Percentiles rank a stretch among this genome's conserved stretches.
Conservation (phyloP, 352 stramenopile genomes). For the Saprolegnia diclina region DNA sequence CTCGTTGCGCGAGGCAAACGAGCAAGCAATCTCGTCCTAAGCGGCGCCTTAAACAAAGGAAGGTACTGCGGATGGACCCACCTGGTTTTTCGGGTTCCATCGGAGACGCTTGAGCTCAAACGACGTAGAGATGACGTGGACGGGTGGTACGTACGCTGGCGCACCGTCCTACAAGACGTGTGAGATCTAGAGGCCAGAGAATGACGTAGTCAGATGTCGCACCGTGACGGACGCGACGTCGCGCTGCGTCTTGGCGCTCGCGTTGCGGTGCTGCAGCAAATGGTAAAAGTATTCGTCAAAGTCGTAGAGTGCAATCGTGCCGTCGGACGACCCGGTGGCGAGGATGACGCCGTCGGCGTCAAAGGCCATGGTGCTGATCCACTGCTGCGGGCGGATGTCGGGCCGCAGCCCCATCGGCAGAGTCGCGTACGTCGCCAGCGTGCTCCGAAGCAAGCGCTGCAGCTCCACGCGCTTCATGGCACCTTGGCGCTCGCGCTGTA, state of each 20-base stretch:
- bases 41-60: background rate
- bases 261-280: conserved; percentile 3
- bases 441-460: background rate
- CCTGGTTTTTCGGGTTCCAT: conserved; percentile 70
- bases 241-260: background rate
- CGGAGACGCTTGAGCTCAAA: conserved; percentile 66
- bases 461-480: background rate
- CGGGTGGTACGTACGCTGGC: background rate
- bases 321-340: conserved; percentile 53
- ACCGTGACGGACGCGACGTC: background rate
- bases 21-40: conserved; percentile 70
- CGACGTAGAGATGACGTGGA: conserved; percentile 60
- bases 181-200: conserved; percentile 30
- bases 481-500: background rate
- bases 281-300: conserved; percentile 71
- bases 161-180: background rate
- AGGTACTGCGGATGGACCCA: conserved; percentile 21
- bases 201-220: conserved; percentile 2
- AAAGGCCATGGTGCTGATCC: conserved; percentile 58
- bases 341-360: conserved; percentile 62
- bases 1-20: conserved; percentile 64
- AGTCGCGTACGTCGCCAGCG: background rate
- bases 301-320: conserved; percentile 66
- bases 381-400: conserved; percentile 14
- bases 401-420: background rate